These are phyloP conservation scores for Xylaria sp. DNA, from an alignment of 2,329 filamentous ascomycete species.

Conservation along the genomic window DNA sequence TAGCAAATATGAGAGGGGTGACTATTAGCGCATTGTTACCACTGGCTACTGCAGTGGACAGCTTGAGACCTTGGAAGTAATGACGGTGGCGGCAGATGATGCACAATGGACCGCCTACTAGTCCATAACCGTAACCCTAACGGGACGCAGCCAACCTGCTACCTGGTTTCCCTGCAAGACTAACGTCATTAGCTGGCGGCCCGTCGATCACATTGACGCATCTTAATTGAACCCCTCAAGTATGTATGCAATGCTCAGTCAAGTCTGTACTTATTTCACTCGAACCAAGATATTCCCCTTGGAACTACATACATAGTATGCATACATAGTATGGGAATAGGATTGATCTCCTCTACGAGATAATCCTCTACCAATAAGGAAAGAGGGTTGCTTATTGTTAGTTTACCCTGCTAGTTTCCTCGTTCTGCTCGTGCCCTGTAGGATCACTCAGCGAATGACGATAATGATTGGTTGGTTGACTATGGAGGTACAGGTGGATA, in stretches of 20 bases:
- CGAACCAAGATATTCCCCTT: constrained; percentile 1
- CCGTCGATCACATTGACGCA: constrained; percentile 31
- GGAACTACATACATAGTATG: too few relatives aligned
- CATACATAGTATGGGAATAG: background rate
- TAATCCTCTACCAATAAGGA: background rate
- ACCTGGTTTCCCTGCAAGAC: constrained; percentile 16
- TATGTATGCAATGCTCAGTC: background rate
- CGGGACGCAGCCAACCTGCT: constrained; percentile 16
- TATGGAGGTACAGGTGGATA: background rate
- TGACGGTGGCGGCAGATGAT: constrained; percentile 24
- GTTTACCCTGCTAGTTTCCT: background rate
- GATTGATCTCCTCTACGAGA: background rate
- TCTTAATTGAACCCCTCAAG: constrained; percentile 6
- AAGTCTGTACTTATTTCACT: background rate
- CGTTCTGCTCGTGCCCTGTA: background rate
- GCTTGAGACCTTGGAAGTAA: constrained; percentile 3
- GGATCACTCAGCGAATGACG: background rate
- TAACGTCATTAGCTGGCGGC: constrained; percentile 33
- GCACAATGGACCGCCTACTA: constrained; percentile 6
- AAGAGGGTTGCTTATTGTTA: background rate
- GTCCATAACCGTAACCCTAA: constrained; percentile 5
- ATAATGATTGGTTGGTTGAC: background rate
- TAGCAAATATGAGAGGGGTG: background rate
- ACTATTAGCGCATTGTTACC: constrained; percentile 10
- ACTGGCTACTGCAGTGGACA: background rate